phyloP scores from a whole-genome alignment of 345 rosid species.

The Crucihimalaya himalaica region DNA sequence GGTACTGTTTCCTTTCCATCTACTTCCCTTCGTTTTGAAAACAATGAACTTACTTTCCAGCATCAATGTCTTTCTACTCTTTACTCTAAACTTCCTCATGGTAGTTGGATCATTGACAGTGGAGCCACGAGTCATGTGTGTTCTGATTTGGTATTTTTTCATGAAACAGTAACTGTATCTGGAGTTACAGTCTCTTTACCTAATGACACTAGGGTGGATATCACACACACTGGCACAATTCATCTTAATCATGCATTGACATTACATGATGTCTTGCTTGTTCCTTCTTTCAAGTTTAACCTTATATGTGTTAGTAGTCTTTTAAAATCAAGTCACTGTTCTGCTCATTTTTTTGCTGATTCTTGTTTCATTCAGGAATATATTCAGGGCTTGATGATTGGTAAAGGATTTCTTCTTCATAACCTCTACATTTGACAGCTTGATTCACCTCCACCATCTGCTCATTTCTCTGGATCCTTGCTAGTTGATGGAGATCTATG shows the following conservation, averaged over 20 bases:
- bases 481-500: too few relatives aligned
- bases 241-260: neutral
- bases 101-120: neutral
- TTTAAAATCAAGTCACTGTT: too few relatives aligned
- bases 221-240: neutral
- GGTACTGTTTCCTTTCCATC: neutral
- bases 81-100: neutral
- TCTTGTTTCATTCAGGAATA: neutral
- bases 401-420: neutral
- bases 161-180: too few relatives aligned
- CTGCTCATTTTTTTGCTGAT: neutral
- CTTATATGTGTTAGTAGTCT: neutral
- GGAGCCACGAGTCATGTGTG: neutral
- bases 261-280: neutral
- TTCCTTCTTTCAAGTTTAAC: neutral
- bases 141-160: neutral
- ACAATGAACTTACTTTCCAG: neutral
- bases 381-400: neutral
- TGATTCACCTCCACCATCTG: neutral
- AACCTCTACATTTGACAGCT: too few relatives aligned
- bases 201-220: neutral
- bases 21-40: neutral
- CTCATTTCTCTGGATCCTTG: neutral
- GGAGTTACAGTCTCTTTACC: too few relatives aligned
- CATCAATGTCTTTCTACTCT: neutral